Conservation (phyloP, 75 land plant species). For the Sequoiadendron giganteum region DNA sequence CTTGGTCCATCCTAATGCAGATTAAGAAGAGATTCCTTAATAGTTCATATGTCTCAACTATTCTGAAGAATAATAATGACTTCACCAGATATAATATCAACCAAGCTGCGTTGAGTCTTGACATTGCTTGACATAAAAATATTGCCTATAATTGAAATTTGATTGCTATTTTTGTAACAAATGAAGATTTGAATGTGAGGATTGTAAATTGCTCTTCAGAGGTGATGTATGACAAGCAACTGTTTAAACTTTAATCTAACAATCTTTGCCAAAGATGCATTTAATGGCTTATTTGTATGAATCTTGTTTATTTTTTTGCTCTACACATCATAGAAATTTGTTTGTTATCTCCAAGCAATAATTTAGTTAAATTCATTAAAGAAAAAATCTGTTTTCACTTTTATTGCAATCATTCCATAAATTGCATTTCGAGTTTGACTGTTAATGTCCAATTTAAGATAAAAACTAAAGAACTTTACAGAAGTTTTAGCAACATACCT, state of each 20-base stretch:
- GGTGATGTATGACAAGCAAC: neutral
- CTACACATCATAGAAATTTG: neutral
- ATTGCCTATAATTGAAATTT: neutral
- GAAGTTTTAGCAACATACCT: conserved; percentile 45
- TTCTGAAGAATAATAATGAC: too few relatives aligned
- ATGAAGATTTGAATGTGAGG: neutral
- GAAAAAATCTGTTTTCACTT: neutral
- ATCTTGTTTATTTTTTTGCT: neutral
- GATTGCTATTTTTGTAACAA: neutral
- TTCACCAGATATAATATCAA: too few relatives aligned
- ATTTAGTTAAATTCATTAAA: too few relatives aligned
- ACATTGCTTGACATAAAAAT: neutral
- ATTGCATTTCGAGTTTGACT: neutral
- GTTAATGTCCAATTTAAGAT: neutral
- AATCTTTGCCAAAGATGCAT: neutral
- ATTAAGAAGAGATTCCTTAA: too few relatives aligned
- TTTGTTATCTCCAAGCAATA: neutral
- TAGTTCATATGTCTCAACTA: too few relatives aligned
- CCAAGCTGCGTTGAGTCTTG: neutral
- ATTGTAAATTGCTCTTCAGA: neutral
- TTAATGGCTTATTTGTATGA: too few relatives aligned
- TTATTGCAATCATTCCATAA: neutral
- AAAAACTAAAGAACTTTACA: neutral
- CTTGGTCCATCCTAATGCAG: too few relatives aligned
- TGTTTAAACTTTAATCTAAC: neutral